Percentiles rank a stretch among this genome's conserved stretches.
These are phyloP conservation scores for Globisporangium cylindrosporum DNA, from an alignment of 352 stramenopile species.

Conservation along the genomic window DNA sequence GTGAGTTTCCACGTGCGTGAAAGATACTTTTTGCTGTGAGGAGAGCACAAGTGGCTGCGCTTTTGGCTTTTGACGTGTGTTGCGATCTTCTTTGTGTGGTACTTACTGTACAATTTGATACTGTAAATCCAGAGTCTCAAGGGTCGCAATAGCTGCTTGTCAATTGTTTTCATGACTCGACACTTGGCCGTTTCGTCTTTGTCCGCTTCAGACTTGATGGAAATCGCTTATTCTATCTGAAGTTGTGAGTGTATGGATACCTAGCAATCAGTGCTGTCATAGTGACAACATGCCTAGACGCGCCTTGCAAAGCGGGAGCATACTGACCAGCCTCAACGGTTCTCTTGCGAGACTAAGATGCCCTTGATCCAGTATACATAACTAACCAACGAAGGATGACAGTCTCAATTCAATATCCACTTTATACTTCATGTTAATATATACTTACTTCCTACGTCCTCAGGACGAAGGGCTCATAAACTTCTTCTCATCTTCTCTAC, in stretches of 20 bases:
- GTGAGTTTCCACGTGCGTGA: neutral
- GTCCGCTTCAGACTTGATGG: neutral
- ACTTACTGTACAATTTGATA: too few relatives aligned
- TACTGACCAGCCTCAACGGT: too few relatives aligned
- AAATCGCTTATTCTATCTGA: neutral
- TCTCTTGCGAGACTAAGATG: too few relatives aligned
- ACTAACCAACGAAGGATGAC: too few relatives aligned
- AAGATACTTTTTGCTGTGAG: neutral
- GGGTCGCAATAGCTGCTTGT: too few relatives aligned
- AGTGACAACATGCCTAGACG: too few relatives aligned
- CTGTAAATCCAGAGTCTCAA: too few relatives aligned
- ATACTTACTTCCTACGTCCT: neutral
- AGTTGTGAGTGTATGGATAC: neutral
- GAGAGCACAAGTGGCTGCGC: neutral
- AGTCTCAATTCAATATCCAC: neutral
- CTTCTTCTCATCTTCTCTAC: neutral
- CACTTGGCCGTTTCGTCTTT: neutral
- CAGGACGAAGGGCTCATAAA: conserved; percentile 2
- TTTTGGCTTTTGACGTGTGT: neutral
- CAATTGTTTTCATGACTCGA: neutral
- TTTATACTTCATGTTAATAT: neutral
- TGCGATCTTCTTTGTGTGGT: neutral
- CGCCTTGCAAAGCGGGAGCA: too few relatives aligned
- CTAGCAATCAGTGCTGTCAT: neutral
- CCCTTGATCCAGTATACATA: too few relatives aligned